Conservation (phyloP, 106 monocot species). For the Dendrobium officinale region DNA sequence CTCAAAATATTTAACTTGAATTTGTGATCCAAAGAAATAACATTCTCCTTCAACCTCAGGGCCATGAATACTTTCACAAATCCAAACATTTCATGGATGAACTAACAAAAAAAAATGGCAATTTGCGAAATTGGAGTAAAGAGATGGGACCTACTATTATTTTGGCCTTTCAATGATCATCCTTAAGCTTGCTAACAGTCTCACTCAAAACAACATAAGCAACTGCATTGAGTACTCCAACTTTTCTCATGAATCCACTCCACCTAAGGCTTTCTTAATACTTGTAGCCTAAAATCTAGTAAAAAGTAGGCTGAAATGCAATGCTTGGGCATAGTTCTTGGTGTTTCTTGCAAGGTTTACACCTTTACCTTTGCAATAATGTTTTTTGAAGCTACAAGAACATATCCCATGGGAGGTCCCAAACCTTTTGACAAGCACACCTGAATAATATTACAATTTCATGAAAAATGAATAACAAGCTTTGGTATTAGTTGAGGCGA, state of each 20-base stretch:
- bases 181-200: constrained; percentile 61
- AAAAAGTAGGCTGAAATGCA: neutral
- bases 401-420: constrained; percentile 89
- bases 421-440: constrained; percentile 95
- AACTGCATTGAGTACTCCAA: constrained; percentile 81
- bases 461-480: neutral
- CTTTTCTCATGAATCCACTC: constrained; percentile 96
- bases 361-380: constrained; percentile 71
- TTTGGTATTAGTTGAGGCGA: neutral
- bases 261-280: constrained; percentile 81
- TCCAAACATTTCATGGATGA: neutral
- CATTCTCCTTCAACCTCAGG: no score
- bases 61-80: neutral
- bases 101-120: neutral
- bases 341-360: neutral
- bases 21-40: no score
- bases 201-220: constrained; percentile 65
- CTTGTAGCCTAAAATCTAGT: constrained; percentile 54
- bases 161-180: constrained; percentile 79
- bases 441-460: constrained; percentile 15
- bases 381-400: constrained; percentile 65
- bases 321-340: neutral
- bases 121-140: neutral
- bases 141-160: constrained; percentile 51
- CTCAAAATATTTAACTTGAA: no score